Evolutionary conservation across 2,329 filamentous ascomycete genomes (phyloP), one percentile per base, ranked within the genome.

Genomic region (Dothistroma pini): DNA sequence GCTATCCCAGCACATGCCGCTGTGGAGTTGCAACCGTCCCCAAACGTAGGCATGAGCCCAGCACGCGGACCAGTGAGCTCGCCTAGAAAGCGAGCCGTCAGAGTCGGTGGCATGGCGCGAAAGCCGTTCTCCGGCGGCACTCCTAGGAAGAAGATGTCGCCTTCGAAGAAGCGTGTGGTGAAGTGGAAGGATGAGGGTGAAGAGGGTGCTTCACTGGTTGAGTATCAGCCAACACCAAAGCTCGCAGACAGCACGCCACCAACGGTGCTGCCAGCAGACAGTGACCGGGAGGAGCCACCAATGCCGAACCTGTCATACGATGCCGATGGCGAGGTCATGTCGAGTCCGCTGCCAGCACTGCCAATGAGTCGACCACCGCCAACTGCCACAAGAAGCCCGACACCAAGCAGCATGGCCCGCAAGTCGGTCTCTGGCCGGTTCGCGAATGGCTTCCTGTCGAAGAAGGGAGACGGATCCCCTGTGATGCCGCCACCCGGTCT

Each of bases 131-230:
- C 60, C 47, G 65, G 64, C 86, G 96, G 96, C 71, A 92, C 91
- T 1, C 91, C 92, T 0, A 87, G 88, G 51, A 60, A 60, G 58
- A 96, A 90, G 77, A 88, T 88, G 75, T 82, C 84, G 10, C 84
- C 87, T 0, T 44, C 25, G n/a, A 75, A 75, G 41, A 84, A 84
- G 68, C 85, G 93, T 62, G 88, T 84, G 51, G 93, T 99, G 6
- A 86, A 93, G 66, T 99, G 95, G 95, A 87, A 91, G 61, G 92
- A 96, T 70, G 95, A 97, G 69, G 91, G 88, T 1, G 89, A 96
- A 71, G 86, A 93, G 56, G 93, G 92, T 25, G 87, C 88, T 32
- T 59, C 68, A 0, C 79, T 97, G 59, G 92, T 90, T 11, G 95
- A 97, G 73, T 97, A 93, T 72, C 90, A 93, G 71, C 91, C 91